These are phyloP conservation scores for Colletotrichum incanum DNA, from an alignment of 2,329 filamentous ascomycete species.

Conservation along the genomic window DNA sequence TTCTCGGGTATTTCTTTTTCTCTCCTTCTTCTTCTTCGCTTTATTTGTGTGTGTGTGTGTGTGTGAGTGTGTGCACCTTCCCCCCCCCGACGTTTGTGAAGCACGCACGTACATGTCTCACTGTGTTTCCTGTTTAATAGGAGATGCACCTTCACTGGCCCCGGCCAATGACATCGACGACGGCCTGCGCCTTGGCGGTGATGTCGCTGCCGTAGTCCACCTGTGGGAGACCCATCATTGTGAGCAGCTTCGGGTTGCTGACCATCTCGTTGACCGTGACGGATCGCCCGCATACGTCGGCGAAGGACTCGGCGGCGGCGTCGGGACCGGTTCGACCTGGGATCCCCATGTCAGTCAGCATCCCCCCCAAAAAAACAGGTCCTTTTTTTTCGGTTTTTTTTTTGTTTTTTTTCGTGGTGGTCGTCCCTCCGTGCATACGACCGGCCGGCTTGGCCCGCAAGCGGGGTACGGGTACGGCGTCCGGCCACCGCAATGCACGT, in stretches of 20 bases:
- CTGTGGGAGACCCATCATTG: conserved; percentile 52
- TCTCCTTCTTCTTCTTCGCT: no score
- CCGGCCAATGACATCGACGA: conserved; percentile 45
- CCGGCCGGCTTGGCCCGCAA: conserved; percentile 1
- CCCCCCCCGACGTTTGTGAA: background rate
- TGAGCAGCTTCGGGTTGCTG: conserved; percentile 49
- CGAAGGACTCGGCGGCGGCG: conserved; percentile 48
- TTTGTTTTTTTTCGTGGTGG: background rate
- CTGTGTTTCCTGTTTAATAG: background rate
- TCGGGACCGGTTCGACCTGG: conserved; percentile 34
- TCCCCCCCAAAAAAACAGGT: background rate
- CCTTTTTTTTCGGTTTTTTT: background rate
- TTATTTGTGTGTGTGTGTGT: background rate
- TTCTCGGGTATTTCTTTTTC: background rate
- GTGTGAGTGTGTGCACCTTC: no score
- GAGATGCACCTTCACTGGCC: background rate
- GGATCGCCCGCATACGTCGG: conserved; percentile 52
- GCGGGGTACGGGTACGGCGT: conserved; percentile 6
- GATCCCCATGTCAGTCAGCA: conserved; percentile 27
- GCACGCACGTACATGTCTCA: background rate
- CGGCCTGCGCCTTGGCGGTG: conserved; percentile 47
- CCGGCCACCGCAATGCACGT: background rate
- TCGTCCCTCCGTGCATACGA: background rate
- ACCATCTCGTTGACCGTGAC: conserved; percentile 53
- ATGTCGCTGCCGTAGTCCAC: conserved; percentile 51